A percentile compares a stretch with the other conserved stretches of the same genome.
Conservation (phyloP, 768 basidiomycete species). For the Paxillus rubicundulus region DNA sequence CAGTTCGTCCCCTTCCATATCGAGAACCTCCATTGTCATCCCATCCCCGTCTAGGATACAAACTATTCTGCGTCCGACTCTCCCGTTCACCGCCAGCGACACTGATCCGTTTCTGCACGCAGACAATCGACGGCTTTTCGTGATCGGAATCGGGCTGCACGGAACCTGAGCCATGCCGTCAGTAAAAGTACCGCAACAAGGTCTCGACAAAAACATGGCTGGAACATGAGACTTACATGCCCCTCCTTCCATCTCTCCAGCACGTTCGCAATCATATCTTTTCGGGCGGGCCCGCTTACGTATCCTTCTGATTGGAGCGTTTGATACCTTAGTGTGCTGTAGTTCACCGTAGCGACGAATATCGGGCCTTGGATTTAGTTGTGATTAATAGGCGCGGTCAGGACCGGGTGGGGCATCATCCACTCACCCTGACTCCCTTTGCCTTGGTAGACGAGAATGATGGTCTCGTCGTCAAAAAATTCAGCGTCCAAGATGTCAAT, state of each 20-base stretch:
- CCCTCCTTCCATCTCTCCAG: constrained; percentile 57
- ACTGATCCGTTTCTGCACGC: constrained; percentile 52
- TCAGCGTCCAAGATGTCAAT: constrained; percentile 63
- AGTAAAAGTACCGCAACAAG: constrained; percentile 30
- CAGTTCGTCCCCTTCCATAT: constrained; percentile 65
- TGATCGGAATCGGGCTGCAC: constrained; percentile 50
- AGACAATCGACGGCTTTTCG: constrained; percentile 52
- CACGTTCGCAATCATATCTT: constrained; percentile 62
- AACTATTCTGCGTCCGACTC: constrained; percentile 68
- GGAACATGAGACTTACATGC: constrained; percentile 52
- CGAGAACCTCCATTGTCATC: constrained; percentile 65
- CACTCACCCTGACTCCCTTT: constrained; percentile 47
- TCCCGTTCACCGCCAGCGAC: constrained; percentile 71
- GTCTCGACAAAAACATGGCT: constrained; percentile 31
- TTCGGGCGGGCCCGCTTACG: constrained; percentile 56
- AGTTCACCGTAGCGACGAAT: constrained; percentile 62
- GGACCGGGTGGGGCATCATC: constrained; percentile 16
- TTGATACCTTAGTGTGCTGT: constrained; percentile 60
- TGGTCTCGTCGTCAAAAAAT: constrained; percentile 74
- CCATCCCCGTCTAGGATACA: constrained; percentile 70
- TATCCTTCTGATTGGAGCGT: constrained; percentile 44
- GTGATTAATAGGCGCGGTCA: constrained; percentile 29
- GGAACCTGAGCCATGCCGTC: constrained; percentile 45
- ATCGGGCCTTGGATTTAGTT: constrained; percentile 43
- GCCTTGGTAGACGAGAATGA: constrained; percentile 63